Base-by-base conservation (phyloP, 2,329 filamentous ascomycete species). In the Lojkania enalia region DNA sequence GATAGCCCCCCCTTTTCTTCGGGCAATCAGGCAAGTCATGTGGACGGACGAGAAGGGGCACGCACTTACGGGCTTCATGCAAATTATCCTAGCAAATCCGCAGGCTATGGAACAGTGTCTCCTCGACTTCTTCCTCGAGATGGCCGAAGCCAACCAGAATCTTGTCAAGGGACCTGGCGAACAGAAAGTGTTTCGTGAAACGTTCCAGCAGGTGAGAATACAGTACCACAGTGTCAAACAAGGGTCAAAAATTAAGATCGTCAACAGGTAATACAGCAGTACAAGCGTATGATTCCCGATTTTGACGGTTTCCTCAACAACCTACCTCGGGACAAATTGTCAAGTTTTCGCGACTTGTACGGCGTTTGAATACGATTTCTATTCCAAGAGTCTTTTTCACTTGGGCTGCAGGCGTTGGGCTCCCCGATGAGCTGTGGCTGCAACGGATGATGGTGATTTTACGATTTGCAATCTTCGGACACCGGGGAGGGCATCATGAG, bases 11-110 rank as follows among this genome's bases (percentile, higher is more conserved):
- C 82, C 87, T 25, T 97, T 96, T 74, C 73, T 99, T 42, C 78
- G 77, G 39, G 83, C 86, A 2, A 95, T 99, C 81, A 81, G 83
- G 48, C 87, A 90, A 52, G 86, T 97, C 21, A 86, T 90, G 40
- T 86, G 88, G 61, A 92, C 90, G 2, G 88, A 95, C 49, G 94
- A 99, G 72, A 99, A 99, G 74, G 90, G 88, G 1, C 91, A 91
- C 19, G 92, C 94, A 0, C 89, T 97, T 68, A 84, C 89, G 60
- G 94, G 94, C 0, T 96, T 99, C 72, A 88, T 88, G 42, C 80
- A 87, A 56, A 81, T 95, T 36, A 87, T 97, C 3, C 81, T 87
- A 50, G 83, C 84, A 63, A 97, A 97, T 61, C 94, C 94, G 0
- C 83, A 90, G 64, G 90, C 90, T 2, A 92, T 99, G 83, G 94